These are phyloP conservation scores for Crithidia bombi DNA, from an alignment of 208 protist species.

Conservation along the genomic window DNA sequence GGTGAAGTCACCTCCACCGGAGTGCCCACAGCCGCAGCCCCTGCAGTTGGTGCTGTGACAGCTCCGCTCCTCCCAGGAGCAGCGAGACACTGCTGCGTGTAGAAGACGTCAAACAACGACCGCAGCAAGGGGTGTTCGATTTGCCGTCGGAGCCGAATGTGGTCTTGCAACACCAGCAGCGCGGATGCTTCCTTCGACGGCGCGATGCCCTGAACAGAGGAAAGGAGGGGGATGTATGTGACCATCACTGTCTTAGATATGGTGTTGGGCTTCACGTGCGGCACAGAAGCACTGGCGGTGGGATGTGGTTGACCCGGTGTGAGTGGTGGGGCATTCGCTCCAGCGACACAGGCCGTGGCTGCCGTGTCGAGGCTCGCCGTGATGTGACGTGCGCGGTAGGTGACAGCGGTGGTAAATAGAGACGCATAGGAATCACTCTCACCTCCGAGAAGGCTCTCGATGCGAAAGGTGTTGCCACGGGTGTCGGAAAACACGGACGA, in stretches of 20 bases:
- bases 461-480: slow-evolving; percentile 14
- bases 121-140: slow-evolving; percentile 29
- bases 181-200: slow-evolving; percentile 5
- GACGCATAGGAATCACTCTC: slow-evolving; percentile 25
- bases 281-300: not conserved
- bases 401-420: slow-evolving; percentile 16
- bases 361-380: not conserved
- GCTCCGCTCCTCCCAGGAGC: not conserved
- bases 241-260: slow-evolving; percentile 6
- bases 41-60: not conserved
- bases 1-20: slow-evolving; percentile 1
- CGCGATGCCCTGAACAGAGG: slow-evolving; percentile 16
- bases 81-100: slow-evolving; percentile 7
- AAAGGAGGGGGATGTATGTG: slow-evolving; percentile 31
- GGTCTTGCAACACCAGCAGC: slow-evolving; percentile 7
- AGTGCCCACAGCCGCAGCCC: not conserved
- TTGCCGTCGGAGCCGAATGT: slow-evolving; percentile 26
- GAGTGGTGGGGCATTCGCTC: not conserved
- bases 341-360: not conserved
- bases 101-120: slow-evolving; percentile 31
- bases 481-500: slow-evolving; percentile 13
- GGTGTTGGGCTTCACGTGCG: not conserved
- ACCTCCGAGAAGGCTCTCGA: not conserved
- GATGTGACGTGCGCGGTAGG: slow-evolving; percentile 19
- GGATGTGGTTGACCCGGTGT: not conserved